Conservation (phyloP, 2,329 filamentous ascomycete species). For the Nothophoma quercina region DNA sequence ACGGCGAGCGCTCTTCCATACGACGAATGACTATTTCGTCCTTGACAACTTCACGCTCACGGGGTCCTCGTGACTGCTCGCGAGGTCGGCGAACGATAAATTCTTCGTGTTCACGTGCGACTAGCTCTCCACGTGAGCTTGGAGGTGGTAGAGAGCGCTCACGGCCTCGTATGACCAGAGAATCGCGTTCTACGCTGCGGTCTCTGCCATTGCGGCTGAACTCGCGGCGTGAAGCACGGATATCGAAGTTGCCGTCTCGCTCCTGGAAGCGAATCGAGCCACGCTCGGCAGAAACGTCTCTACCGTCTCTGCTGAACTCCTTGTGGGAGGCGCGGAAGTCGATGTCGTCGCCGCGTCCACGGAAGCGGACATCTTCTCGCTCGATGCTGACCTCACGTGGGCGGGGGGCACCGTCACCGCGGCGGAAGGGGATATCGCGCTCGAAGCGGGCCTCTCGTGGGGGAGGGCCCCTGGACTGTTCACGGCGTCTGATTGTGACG, state of each 20-base stretch:
- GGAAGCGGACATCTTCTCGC: slow-evolving; percentile 59
- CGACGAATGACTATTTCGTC: slow-evolving; percentile 55
- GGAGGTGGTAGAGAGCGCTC: slow-evolving; percentile 49
- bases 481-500: slow-evolving; percentile 46
- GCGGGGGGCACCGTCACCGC: slow-evolving; percentile 50
- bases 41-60: slow-evolving; percentile 47
- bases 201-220: slow-evolving; percentile 46
- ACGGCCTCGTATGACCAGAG: slow-evolving; percentile 43
- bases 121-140: slow-evolving; percentile 43
- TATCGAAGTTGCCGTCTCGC: slow-evolving; percentile 51
- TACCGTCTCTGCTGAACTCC: slow-evolving; percentile 33
- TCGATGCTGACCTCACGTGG: slow-evolving; percentile 48
- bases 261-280: slow-evolving; percentile 43
- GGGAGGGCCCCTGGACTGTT: slow-evolving; percentile 44
- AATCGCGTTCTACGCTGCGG: slow-evolving; percentile 46
- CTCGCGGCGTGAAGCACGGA: slow-evolving; percentile 46
- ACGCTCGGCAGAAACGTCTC: slow-evolving; percentile 35
- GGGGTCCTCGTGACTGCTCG: slow-evolving; percentile 44
- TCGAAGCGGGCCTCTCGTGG: slow-evolving; percentile 44
- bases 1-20: slow-evolving; percentile 56
- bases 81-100: slow-evolving; percentile 50
- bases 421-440: slow-evolving; percentile 55
- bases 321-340: slow-evolving; percentile 41
- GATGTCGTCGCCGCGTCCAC: slow-evolving; percentile 39
- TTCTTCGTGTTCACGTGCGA: slow-evolving; percentile 52